Percentiles rank a stretch among this genome's conserved stretches.
These are phyloP conservation scores for Solanum dulcamara DNA, from an alignment of 257 asterid species.

Conservation along the genomic window DNA sequence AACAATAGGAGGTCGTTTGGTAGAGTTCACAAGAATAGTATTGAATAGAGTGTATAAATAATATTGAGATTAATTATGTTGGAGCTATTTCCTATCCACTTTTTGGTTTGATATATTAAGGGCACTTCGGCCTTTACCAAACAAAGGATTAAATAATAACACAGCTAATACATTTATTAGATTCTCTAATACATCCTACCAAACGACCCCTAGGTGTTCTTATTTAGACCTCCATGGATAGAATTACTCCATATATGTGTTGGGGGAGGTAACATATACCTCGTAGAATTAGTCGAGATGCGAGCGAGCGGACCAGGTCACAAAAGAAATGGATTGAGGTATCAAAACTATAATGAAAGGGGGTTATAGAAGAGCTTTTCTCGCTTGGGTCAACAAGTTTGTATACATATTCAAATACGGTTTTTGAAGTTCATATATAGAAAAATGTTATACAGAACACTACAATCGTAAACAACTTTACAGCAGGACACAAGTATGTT, in stretches of 20 bases:
- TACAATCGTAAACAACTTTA: background rate
- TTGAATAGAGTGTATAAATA: background rate
- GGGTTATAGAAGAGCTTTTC: background rate
- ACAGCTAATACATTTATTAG: background rate
- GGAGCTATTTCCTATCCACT: background rate
- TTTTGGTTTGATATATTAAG: background rate
- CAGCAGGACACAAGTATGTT: background rate
- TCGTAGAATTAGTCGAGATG: background rate
- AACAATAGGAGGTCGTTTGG: background rate
- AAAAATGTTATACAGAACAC: background rate
- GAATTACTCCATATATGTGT: background rate
- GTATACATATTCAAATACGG: background rate
- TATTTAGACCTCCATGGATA: background rate
- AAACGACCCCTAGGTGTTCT: background rate
- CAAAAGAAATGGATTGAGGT: background rate
- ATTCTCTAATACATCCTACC: background rate
- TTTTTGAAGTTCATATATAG: background rate
- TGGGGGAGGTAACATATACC: background rate
- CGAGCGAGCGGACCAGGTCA: background rate
- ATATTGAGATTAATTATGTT: background rate
- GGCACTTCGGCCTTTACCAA: rapidly evolving
- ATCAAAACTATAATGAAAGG: background rate
- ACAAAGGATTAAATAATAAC: background rate
- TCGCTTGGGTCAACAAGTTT: background rate
- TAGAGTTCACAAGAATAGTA: background rate